These are phyloP conservation scores for Glebionis coronaria DNA, from an alignment of 129 eudicot species.

Conservation along the genomic window DNA sequence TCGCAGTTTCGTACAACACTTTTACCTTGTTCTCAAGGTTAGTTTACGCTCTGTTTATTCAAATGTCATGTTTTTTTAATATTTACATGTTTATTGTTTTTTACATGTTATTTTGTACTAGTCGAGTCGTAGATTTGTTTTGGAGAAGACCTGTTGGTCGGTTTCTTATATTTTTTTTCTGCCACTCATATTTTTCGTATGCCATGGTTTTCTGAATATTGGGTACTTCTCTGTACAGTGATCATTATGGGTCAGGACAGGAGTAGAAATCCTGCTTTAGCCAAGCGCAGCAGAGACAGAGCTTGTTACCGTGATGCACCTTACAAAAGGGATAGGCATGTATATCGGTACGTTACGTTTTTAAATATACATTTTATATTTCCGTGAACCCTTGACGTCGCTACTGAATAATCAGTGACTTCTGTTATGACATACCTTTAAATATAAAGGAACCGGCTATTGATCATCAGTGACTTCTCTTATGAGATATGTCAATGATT, in stretches of 20 bases:
- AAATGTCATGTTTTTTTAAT: too few relatives aligned
- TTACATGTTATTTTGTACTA: too few relatives aligned
- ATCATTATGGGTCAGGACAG: constrained; percentile 46
- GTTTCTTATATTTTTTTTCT: constrained; percentile 1
- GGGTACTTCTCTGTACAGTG: constrained; percentile 8
- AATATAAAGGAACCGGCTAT: too few relatives aligned
- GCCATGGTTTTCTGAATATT: constrained; percentile 7
- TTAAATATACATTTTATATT: neutral
- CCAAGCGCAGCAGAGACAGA: constrained; percentile 54
- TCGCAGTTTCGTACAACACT: neutral
- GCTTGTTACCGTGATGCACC: constrained; percentile 63
- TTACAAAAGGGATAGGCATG: constrained; percentile 49
- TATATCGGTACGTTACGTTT: constrained; percentile 38
- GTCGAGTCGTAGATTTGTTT: constrained; percentile 3
- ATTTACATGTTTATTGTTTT: too few relatives aligned
- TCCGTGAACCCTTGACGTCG: neutral
- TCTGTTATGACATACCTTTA: too few relatives aligned
- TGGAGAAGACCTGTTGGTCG: constrained; percentile 3
- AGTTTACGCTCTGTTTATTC: too few relatives aligned
- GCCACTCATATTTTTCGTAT: neutral
- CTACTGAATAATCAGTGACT: too few relatives aligned
- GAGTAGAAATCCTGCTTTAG: constrained; percentile 49
- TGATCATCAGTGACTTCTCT: too few relatives aligned
- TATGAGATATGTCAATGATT: too few relatives aligned
- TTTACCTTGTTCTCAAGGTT: too few relatives aligned